Percentiles rank a stretch among this genome's conserved stretches.
Evolutionary conservation across 2,329 filamentous ascomycete species (phyloP).

Genomic region (Alternaria brassicicola): DNA sequence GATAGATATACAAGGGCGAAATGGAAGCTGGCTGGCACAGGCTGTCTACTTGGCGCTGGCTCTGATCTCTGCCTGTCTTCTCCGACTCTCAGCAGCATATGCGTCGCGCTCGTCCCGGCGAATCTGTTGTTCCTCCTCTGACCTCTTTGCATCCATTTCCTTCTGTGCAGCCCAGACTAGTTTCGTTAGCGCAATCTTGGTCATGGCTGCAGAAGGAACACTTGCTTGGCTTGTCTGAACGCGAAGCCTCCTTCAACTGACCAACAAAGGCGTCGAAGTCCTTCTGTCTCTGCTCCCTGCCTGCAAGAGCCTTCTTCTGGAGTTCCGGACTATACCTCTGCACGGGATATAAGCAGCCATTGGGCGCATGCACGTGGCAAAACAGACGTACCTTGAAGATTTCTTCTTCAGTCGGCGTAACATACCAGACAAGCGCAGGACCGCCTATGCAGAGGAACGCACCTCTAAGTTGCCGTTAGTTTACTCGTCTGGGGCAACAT

Average conservation of each 20-base stretch:
- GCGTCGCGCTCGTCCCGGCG: slow-evolving; percentile 41
- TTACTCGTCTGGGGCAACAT: slow-evolving; percentile 7
- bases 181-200: slow-evolving; percentile 16
- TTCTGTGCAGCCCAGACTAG: slow-evolving; percentile 47
- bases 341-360: slow-evolving; percentile 6
- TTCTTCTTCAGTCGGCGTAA: slow-evolving; percentile 87
- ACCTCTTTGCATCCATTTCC: slow-evolving; percentile 41
- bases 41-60: slow-evolving; percentile 34
- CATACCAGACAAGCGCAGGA: slow-evolving; percentile 79
- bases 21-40: slow-evolving; percentile 1
- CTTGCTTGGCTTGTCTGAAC: slow-evolving; percentile 89
- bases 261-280: slow-evolving; percentile 89
- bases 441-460: slow-evolving; percentile 77
- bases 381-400: slow-evolving; percentile 67
- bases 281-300: slow-evolving; percentile 74
- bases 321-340: slow-evolving; percentile 91
- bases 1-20: slow-evolving; percentile 21
- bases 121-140: slow-evolving; percentile 32
- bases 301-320: slow-evolving; percentile 84
- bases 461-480: slow-evolving; percentile 62
- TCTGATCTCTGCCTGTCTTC: slow-evolving; percentile 43
- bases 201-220: neutral
- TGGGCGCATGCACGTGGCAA: slow-evolving; percentile 21
- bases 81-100: slow-evolving; percentile 41
- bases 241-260: slow-evolving; percentile 85